These are phyloP conservation scores for Berberis thunbergii DNA, from an alignment of 164 flowering plant species.

Conservation along the genomic window DNA sequence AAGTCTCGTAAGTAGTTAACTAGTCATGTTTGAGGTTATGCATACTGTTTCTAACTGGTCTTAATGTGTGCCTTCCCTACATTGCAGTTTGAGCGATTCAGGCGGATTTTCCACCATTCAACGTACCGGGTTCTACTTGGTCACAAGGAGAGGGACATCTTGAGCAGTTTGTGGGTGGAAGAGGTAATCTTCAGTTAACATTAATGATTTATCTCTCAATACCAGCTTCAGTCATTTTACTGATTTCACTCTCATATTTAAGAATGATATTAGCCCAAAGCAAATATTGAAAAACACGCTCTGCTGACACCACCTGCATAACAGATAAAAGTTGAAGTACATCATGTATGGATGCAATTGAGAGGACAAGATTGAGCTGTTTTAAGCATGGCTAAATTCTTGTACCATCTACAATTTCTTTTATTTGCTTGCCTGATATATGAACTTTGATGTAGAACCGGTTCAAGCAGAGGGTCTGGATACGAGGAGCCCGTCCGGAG, in stretches of 20 bases:
- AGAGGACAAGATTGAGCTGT: too few species aligned
- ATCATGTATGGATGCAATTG: not conserved
- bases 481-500: constrained; percentile 77
- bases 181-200: constrained; percentile 40
- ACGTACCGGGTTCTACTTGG: constrained; percentile 79
- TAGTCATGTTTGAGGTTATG: not conserved
- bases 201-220: too few species aligned
- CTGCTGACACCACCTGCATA: too few species aligned
- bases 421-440: not conserved
- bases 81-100: constrained; percentile 78
- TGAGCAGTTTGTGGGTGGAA: constrained; percentile 83
- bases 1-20: not conserved
- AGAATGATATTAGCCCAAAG: too few species aligned
- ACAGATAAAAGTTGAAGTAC: not conserved
- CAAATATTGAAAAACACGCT: too few species aligned
- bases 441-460: constrained; percentile 39
- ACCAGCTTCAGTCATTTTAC: too few species aligned
- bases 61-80: not conserved
- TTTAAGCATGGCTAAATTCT: not conserved
- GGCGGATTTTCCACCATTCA: constrained; percentile 91
- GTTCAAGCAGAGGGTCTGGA: constrained; percentile 87
- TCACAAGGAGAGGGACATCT: constrained; percentile 73
- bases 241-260: too few species aligned
- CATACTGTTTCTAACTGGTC: not conserved
- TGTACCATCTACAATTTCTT: not conserved